A percentile compares a stretch with the other conserved stretches of the same genome.
These are phyloP conservation scores for Calendula officinalis DNA, from an alignment of 129 eudicot species.

Conservation along the genomic window DNA sequence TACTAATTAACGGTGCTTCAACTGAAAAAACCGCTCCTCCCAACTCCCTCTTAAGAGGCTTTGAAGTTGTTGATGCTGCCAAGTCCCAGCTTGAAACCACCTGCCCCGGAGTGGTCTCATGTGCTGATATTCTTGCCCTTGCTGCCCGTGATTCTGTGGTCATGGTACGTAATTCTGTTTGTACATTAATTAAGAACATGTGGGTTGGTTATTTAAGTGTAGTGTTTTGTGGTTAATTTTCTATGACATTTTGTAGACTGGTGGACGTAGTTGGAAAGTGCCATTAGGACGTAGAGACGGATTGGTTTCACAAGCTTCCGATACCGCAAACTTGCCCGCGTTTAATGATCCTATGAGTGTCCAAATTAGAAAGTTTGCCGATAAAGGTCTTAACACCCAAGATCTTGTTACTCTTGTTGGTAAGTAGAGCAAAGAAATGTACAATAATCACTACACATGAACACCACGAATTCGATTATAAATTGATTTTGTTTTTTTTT, in stretches of 20 bases:
- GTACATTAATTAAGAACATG: neutral
- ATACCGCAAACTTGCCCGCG: slow-evolving; percentile 50
- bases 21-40: slow-evolving; percentile 50
- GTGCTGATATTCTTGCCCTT: too few relatives aligned
- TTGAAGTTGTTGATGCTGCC: slow-evolving; percentile 43
- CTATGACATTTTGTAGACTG: slow-evolving; percentile 44
- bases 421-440: too few relatives aligned
- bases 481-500: too few relatives aligned
- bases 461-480: too few relatives aligned
- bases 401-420: slow-evolving; percentile 49
- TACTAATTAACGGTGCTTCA: slow-evolving; percentile 47
- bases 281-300: slow-evolving; percentile 10
- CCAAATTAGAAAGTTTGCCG: slow-evolving; percentile 43
- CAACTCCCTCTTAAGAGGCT: too few relatives aligned
- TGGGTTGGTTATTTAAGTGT: neutral
- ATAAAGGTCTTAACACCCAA: slow-evolving; percentile 48
- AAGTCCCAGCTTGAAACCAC: slow-evolving; percentile 48
- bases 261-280: slow-evolving; percentile 50
- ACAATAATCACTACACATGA: too few relatives aligned
- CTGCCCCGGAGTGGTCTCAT: slow-evolving; percentile 66
- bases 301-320: slow-evolving; percentile 53
- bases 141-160: slow-evolving; percentile 40
- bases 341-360: slow-evolving; percentile 37
- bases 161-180: slow-evolving; percentile 34
- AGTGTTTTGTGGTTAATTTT: neutral